Base-by-base conservation (phyloP, 768 basidiomycete genomes). In the Nidula microcarpa region DNA sequence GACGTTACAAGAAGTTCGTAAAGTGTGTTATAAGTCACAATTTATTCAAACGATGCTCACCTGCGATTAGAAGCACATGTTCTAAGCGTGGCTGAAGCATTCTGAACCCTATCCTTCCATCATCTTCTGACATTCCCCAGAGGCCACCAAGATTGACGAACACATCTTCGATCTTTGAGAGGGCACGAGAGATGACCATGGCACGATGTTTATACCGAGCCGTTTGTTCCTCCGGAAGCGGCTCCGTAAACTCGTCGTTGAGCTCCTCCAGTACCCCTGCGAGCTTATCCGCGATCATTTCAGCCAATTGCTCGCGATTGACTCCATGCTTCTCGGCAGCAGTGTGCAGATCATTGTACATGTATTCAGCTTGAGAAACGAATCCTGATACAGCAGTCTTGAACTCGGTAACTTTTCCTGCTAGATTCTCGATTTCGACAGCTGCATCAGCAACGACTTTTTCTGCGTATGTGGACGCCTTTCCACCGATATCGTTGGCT, bases 171-270 rank as follows among this genome's bases (percentile, higher is more conserved):
- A 62, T 54, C 54, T 62, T 58, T 8, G 58, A 55, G 33, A 77
- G 56, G 6, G 59, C 56, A 9, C 23, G 39, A 4, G 11, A 30
- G 3, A 72, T 57, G 32, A 61, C 59, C 6, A 9, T 50, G 14
- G 52, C 56, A 2, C 70, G 61, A 23, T 64, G 51, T 34, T 58
- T 62, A 49, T 72, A 68, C 10, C 59, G 52, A 4, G 67, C 65
- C 7, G 69, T 67, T 32, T 67, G 36, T 33, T 69, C 59, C 41
- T 58, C 63, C 9, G 56, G 59, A 17, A 57, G 53, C 4, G 71
- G 66, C 1, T 66, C 53, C 2, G 67, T 60, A 48, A 76, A 69
- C 47, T 70, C 66, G 3, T 58, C 59, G 33, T 66, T 52, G 18
- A 73, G 50, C 3, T 49, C 47, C 14, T 55, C 56, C 23, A 69